Conservation (phyloP, 805 yeast genomes). For the Starmerella scarabaei region DNA sequence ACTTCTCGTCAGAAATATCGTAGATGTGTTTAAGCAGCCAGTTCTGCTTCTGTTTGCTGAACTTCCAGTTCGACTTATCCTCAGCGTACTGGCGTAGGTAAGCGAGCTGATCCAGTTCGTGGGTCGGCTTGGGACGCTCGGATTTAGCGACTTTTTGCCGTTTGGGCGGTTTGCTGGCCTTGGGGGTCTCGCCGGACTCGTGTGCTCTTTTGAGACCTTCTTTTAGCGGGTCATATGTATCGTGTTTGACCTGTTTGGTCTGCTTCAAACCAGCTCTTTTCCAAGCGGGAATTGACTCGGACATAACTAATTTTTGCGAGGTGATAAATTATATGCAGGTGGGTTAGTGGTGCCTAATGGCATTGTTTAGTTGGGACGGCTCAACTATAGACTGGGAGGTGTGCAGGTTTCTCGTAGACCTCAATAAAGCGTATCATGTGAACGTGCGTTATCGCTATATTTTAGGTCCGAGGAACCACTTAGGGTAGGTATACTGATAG, state of each 20-base stretch:
- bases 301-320: conserved; percentile 4
- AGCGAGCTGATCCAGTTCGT: conserved; percentile 60
- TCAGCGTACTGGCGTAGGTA: conserved; percentile 47
- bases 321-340: not conserved
- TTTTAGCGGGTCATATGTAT: conserved; percentile 22
- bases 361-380: too few relatives aligned
- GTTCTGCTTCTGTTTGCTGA: conserved; percentile 74
- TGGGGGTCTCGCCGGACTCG: conserved; percentile 15
- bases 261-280: conserved; percentile 50
- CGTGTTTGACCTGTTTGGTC: conserved; percentile 29
- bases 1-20: conserved; percentile 36
- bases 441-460: too few relatives aligned
- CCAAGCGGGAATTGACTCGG: conserved; percentile 58
- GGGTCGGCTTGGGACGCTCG: conserved; percentile 51
- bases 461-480: too few relatives aligned
- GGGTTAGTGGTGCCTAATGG: not conserved
- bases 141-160: conserved; percentile 54
- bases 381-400: too few relatives aligned
- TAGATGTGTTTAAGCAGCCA: conserved; percentile 60
- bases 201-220: conserved; percentile 23
- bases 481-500: too few relatives aligned
- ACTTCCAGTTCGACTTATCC: conserved; percentile 60
- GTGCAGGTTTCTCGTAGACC: too few relatives aligned
- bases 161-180: conserved; percentile 49
- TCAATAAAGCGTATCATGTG: too few relatives aligned